These are phyloP conservation scores for Stagonosporopsis rhizophila DNA, from an alignment of 2,329 filamentous ascomycete species.

Conservation along the genomic window DNA sequence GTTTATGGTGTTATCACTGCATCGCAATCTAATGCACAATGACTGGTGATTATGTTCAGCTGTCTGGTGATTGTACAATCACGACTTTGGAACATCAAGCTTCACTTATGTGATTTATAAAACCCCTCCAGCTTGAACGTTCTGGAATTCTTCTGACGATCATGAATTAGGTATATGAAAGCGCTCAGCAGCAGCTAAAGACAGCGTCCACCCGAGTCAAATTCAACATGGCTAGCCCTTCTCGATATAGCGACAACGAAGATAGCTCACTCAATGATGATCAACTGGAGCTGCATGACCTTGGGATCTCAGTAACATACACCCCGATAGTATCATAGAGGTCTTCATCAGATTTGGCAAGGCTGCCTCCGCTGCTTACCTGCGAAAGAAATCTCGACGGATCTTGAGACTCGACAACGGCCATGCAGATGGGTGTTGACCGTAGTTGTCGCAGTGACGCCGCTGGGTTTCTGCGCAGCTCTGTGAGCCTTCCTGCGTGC, in stretches of 20 bases:
- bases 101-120: not conserved
- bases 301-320: not conserved
- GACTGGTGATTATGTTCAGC: not conserved
- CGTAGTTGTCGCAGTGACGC: constrained; percentile 14
- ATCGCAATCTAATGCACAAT: not conserved
- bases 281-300: not conserved
- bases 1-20: not conserved
- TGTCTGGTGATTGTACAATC: not conserved
- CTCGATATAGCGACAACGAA: not conserved
- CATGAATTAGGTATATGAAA: not conserved
- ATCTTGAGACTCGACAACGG: constrained; percentile 9
- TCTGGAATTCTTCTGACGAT: not conserved
- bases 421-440: constrained; percentile 18
- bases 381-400: not conserved
- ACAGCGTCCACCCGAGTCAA: not conserved
- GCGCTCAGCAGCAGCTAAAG: not conserved
- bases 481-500: constrained; percentile 20
- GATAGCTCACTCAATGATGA: not conserved
- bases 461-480: constrained; percentile 28
- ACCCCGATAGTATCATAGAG: not conserved
- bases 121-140: not conserved
- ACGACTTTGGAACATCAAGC: not conserved
- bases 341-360: not conserved
- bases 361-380: not conserved
- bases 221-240: not conserved